Percentiles rank a stretch among this genome's conserved stretches.
phyloP scores from a whole-genome alignment of 2,329 filamentous ascomycete species.

The Proliferodiscus dingleyae region DNA sequence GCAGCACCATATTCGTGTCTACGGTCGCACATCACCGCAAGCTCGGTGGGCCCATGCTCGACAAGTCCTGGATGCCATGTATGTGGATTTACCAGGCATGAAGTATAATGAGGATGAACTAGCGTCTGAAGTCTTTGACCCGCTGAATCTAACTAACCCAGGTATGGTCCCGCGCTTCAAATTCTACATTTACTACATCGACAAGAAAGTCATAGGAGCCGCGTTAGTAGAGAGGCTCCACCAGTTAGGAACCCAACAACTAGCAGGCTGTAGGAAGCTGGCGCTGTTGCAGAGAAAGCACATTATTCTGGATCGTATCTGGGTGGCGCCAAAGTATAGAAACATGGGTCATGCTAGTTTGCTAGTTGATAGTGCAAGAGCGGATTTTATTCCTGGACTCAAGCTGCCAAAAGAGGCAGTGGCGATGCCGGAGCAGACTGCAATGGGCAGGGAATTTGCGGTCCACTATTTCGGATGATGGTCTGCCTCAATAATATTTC shows the following conservation, averaged over 20 bases:
- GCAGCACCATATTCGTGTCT: not conserved
- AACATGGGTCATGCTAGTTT: slow-evolving; percentile 52
- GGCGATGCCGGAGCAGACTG: slow-evolving; percentile 63
- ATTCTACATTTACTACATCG: slow-evolving; percentile 17
- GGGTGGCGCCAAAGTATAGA: slow-evolving; percentile 54
- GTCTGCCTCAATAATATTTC: no score
- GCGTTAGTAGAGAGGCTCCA: slow-evolving; percentile 10
- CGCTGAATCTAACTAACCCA: not conserved
- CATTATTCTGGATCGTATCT: slow-evolving; percentile 49
- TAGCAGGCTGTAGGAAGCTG: not conserved
- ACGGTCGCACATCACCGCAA: not conserved
- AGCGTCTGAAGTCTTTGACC: slow-evolving; percentile 10
- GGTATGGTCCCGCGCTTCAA: slow-evolving; percentile 13
- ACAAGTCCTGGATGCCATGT: not conserved
- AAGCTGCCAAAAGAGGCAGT: slow-evolving; percentile 49
- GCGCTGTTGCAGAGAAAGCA: not conserved
- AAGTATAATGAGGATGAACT: not conserved
- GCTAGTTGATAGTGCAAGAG: slow-evolving; percentile 51
- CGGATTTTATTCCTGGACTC: slow-evolving; percentile 49
- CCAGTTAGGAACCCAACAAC: not conserved
- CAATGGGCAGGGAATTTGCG: slow-evolving; percentile 52
- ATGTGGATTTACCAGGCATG: slow-evolving; percentile 3
- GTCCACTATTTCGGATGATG: slow-evolving; percentile 49
- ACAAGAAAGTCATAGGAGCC: slow-evolving; percentile 9
- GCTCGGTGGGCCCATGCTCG: not conserved